Percentiles rank a stretch among this genome's conserved stretches.
Conservation (phyloP, 257 asterid genomes). For the Solanum piurae region DNA sequence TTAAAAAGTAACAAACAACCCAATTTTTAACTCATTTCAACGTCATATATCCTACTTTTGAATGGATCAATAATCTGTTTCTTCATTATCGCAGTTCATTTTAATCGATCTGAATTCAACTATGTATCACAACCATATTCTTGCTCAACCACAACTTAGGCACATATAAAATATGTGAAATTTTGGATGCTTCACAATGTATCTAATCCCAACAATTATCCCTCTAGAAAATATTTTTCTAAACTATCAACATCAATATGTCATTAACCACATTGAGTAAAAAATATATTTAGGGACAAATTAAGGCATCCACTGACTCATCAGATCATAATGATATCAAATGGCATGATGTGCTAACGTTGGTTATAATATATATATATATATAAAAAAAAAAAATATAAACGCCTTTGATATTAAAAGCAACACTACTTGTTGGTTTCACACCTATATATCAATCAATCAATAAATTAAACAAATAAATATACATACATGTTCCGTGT, state of each 20-base stretch:
- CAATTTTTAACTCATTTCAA: neutral
- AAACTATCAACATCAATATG: neutral
- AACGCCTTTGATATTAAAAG: neutral
- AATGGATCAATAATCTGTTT: neutral
- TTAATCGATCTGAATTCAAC: neutral
- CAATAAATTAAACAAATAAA: neutral
- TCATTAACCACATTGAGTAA: neutral
- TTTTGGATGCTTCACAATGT: neutral
- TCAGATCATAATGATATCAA: neutral
- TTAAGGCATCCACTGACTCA: neutral
- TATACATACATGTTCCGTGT: neutral
- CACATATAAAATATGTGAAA: neutral
- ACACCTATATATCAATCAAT: neutral
- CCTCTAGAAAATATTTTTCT: neutral
- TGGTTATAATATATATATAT: neutral
- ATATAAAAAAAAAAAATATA: neutral
- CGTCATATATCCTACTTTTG: too few relatives aligned
- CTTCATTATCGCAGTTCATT: neutral
- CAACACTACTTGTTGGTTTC: neutral
- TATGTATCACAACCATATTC: neutral
- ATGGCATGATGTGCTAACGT: neutral
- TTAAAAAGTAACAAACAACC: neutral
- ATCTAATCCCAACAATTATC: neutral
- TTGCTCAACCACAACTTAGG: neutral
- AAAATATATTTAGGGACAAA: neutral